Conservation (phyloP, 257 asterid genomes). For the Phtheirospermum japonicum region DNA sequence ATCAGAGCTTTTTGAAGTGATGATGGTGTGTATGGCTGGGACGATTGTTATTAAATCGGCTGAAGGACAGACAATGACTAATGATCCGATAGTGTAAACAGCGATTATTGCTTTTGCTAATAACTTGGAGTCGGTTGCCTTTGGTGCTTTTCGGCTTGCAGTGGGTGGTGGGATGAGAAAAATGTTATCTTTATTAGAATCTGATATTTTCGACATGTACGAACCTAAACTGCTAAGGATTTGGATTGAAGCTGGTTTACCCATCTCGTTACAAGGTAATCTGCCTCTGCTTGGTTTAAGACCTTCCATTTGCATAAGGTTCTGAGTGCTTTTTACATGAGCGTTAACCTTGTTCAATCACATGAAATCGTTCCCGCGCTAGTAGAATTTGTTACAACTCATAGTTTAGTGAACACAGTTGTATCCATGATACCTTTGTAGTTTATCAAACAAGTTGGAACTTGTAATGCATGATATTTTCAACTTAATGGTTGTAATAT, state of each 20-base stretch:
- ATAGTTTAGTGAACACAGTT: neutral
- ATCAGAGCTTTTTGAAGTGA: slow-evolving; percentile 63
- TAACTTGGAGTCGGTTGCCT: too few species aligned
- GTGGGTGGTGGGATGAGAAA: too few species aligned
- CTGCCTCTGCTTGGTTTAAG: too few species aligned
- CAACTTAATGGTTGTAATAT: too few species aligned
- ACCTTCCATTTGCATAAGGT: slow-evolving; percentile 84
- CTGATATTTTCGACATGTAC: slow-evolving; percentile 50
- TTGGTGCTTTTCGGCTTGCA: too few species aligned
- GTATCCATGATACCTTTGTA: too few species aligned
- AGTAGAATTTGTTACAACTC: neutral
- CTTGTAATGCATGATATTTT: too few species aligned
- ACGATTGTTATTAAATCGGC: slow-evolving; percentile 52
- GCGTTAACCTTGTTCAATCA: slow-evolving; percentile 78
- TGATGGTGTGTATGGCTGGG: slow-evolving; percentile 65
- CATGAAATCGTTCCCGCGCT: slow-evolving; percentile 4
- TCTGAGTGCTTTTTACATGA: slow-evolving; percentile 81
- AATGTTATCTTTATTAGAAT: slow-evolving; percentile 34
- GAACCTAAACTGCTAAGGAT: slow-evolving; percentile 52
- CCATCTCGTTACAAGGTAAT: slow-evolving; percentile 77
- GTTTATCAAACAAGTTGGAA: too few species aligned
- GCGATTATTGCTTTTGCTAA: too few species aligned
- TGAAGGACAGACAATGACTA: too few species aligned
- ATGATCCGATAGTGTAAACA: too few species aligned
- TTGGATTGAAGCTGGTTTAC: slow-evolving; percentile 59